A percentile compares a stretch with the other conserved stretches of the same genome.
These are phyloP conservation scores for Castanea sativa DNA, from an alignment of 306 rosid species.

Conservation along the genomic window DNA sequence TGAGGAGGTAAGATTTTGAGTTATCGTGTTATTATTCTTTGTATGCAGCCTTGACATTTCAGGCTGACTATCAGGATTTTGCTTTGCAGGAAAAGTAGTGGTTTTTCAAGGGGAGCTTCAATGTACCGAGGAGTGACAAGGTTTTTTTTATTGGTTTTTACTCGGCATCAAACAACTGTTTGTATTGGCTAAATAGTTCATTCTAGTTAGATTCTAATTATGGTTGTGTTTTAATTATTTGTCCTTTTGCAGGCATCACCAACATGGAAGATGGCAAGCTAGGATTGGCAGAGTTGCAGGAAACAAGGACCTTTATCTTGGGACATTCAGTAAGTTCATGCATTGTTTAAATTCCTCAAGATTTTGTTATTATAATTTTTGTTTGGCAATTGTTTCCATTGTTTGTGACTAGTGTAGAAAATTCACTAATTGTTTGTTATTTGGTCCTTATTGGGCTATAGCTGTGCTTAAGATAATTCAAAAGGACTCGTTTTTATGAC, in stretches of 20 bases:
- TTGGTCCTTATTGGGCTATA: not conserved
- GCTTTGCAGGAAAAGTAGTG: slow-evolving; percentile 88
- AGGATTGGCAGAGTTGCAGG: slow-evolving; percentile 99
- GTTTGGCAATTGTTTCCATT: not conserved
- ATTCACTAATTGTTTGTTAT: not conserved
- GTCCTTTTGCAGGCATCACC: slow-evolving; percentile 71
- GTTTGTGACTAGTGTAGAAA: too few species aligned
- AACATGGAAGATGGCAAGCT: slow-evolving; percentile 99
- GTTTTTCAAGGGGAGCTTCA: slow-evolving; percentile 97
- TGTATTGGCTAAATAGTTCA: not conserved
- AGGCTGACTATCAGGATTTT: not conserved
- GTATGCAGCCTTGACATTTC: not conserved
- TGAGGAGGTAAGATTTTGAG: slow-evolving; percentile 60
- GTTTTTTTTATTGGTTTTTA: slow-evolving; percentile 23
- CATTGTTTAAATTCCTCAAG: not conserved
- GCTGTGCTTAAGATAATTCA: slow-evolving; percentile 7
- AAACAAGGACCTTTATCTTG: slow-evolving; percentile 96
- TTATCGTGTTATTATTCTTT: not conserved
- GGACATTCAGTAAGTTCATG: slow-evolving; percentile 77
- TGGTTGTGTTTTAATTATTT: not conserved
- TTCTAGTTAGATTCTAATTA: not conserved
- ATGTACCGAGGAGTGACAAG: slow-evolving; percentile 98
- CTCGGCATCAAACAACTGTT: not conserved
- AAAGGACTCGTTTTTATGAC: slow-evolving; percentile 12
- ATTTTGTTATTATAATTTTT: not conserved